Evolutionary conservation across 495 filamentous ascomycete genomes (phyloP).

Genomic region (Penicillium maclennaniae): DNA sequence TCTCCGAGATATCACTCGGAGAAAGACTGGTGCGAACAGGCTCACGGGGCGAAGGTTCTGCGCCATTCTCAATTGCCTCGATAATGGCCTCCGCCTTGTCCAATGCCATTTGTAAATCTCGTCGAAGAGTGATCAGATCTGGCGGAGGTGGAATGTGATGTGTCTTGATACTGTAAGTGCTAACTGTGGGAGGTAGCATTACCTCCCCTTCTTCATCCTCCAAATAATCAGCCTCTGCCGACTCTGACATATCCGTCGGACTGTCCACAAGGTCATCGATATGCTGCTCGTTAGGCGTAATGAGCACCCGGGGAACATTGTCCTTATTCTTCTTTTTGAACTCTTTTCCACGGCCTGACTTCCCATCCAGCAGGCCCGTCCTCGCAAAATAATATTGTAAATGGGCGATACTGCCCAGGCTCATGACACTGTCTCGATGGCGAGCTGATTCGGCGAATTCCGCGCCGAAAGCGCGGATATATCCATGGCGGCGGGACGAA

Average conservation of each 20-base stretch:
- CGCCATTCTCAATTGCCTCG: conserved; percentile 39
- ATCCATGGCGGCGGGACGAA: conserved; percentile 67
- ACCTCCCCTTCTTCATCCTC: conserved; percentile 58
- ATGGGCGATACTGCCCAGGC: conserved; percentile 92
- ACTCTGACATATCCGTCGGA: conserved; percentile 46
- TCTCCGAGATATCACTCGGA: conserved; percentile 27
- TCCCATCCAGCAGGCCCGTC: conserved; percentile 89
- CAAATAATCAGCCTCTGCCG: conserved; percentile 45
- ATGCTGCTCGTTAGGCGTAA: conserved; percentile 42
- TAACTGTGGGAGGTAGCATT: conserved; percentile 93
- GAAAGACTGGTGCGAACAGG: conserved; percentile 33
- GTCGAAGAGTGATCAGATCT: conserved; percentile 69
- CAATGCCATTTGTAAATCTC: conserved; percentile 67
- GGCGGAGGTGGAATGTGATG: conserved; percentile 86
- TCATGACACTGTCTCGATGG: conserved; percentile 89
- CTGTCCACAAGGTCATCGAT: conserved; percentile 48
- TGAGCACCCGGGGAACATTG: conserved; percentile 37
- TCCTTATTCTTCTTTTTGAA: conserved; percentile 54
- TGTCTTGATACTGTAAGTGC: conserved; percentile 87
- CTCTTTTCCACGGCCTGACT: conserved; percentile 78
- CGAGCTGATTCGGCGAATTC: conserved; percentile 87
- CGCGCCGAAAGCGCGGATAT: conserved; percentile 85
- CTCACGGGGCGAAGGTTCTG: conserved; percentile 28
- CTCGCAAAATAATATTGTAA: conserved; percentile 97
- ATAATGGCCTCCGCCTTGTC: conserved; percentile 66